phyloP scores from a whole-genome alignment of 306 rosid species.

The Abrus precatorius region DNA sequence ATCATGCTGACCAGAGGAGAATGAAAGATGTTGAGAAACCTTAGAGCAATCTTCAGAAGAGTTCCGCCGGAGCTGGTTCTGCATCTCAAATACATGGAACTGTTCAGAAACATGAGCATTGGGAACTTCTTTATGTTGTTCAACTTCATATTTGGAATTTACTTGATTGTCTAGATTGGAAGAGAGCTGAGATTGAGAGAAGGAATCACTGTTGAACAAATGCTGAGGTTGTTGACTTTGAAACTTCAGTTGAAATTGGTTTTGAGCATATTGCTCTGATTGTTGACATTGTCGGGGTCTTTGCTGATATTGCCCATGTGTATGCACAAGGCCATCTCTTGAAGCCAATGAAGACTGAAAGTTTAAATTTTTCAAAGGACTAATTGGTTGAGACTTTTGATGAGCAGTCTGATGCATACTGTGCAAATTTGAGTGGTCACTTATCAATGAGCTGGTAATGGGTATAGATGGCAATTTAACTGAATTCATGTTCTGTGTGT shows the following conservation, averaged over 20 bases:
- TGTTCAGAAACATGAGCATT: constrained; percentile 69
- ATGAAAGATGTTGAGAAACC: constrained; percentile 66
- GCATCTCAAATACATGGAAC: constrained; percentile 74
- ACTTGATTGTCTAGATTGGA: constrained; percentile 68
- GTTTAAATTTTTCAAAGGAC: constrained; percentile 79
- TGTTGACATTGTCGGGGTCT: constrained; percentile 81
- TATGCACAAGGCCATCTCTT: constrained; percentile 65
- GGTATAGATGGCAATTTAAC: constrained; percentile 68
- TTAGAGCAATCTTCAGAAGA: constrained; percentile 66
- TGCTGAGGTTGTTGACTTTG: constrained; percentile 76
- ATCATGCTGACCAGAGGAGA: constrained; percentile 68
- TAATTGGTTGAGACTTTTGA: constrained; percentile 67
- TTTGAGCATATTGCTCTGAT: constrained; percentile 68
- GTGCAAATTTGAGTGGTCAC: constrained; percentile 75
- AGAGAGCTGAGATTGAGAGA: constrained; percentile 71
- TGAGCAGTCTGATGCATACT: constrained; percentile 71
- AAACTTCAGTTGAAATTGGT: constrained; percentile 59
- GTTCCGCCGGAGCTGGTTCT: constrained; percentile 77
- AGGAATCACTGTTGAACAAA: constrained; percentile 61
- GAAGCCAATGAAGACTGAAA: constrained; percentile 71
- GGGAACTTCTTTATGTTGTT: constrained; percentile 68
- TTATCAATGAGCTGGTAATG: constrained; percentile 65
- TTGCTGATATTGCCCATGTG: constrained; percentile 78
- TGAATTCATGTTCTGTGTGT: constrained; percentile 71
- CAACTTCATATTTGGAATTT: constrained; percentile 73